Evolutionary conservation across 2,329 filamentous ascomycete species (phyloP).

Genomic region (Albifimbria verrucaria): DNA sequence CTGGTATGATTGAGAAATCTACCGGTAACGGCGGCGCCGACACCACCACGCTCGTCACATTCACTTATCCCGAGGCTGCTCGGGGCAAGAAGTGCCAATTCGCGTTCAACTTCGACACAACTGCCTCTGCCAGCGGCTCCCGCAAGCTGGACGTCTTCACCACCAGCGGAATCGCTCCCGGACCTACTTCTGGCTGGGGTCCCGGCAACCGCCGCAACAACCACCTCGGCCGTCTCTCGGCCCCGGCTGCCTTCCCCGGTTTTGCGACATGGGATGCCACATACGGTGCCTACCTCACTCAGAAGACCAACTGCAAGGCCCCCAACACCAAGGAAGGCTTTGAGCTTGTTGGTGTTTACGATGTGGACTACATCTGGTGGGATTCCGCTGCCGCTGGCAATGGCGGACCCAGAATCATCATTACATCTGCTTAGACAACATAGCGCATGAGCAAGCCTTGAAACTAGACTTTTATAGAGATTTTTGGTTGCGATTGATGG

Average conservation of each 20-base stretch:
- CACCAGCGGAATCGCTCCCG: slow-evolving; percentile 16
- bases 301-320: slow-evolving; percentile 13
- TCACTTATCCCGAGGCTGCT: slow-evolving; percentile 18
- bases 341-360: slow-evolving; percentile 16
- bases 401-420: slow-evolving; percentile 12
- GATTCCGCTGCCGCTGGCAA: slow-evolving; percentile 6
- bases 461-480: neutral
- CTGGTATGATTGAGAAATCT: slow-evolving; percentile 14
- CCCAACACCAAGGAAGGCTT: slow-evolving; percentile 12
- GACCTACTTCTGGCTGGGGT: slow-evolving; percentile 14
- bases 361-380: slow-evolving; percentile 13
- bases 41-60: slow-evolving; percentile 24
- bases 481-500: neutral
- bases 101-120: slow-evolving; percentile 19
- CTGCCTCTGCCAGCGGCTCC: slow-evolving; percentile 14
- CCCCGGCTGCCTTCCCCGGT: slow-evolving; percentile 2
- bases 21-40: slow-evolving; percentile 20
- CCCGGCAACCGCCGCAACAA: slow-evolving; percentile 23
- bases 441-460: neutral
- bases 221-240: slow-evolving; percentile 13
- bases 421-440: neutral
- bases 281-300: slow-evolving; percentile 11
- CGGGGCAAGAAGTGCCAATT: slow-evolving; percentile 21
- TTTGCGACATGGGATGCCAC: slow-evolving; percentile 13
- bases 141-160: slow-evolving; percentile 25